phyloP scores from a whole-genome alignment of 2,329 filamentous ascomycete species.

The Akanthomyces muscarius region DNA sequence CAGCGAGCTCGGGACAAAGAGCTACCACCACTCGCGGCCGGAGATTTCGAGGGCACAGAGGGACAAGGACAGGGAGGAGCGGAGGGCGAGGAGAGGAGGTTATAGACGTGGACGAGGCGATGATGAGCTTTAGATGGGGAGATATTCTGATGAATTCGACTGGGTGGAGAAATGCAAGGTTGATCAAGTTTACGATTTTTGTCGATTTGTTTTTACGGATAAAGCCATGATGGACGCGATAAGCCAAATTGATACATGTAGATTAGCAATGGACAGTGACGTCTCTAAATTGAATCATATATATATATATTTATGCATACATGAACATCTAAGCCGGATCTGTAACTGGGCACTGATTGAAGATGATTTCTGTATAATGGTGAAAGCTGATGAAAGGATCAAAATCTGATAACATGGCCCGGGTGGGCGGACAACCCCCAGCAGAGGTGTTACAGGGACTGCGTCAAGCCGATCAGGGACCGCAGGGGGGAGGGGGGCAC shows the following conservation, averaged over 20 bases:
- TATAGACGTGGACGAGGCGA: slow-evolving; percentile 34
- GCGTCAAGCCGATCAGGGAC: neutral
- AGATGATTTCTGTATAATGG: neutral
- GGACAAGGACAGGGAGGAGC: slow-evolving; percentile 31
- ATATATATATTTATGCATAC: neutral
- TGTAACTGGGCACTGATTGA: too few species aligned
- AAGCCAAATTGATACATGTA: slow-evolving; percentile 11
- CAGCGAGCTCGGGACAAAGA: slow-evolving; percentile 54
- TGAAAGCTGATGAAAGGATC: neutral
- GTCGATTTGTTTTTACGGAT: neutral
- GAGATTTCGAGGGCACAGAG: slow-evolving; percentile 40
- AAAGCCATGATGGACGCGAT: neutral
- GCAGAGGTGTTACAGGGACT: neutral
- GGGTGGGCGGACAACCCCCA: neutral
- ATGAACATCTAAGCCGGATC: too few species aligned
- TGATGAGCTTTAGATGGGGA: slow-evolving; percentile 21
- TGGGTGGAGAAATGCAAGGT: neutral
- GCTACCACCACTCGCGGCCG: slow-evolving; percentile 53
- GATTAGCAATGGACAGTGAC: neutral
- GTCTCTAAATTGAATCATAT: neutral
- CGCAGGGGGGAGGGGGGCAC: neutral
- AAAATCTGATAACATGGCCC: neutral
- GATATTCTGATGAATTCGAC: too few species aligned
- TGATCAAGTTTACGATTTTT: neutral
- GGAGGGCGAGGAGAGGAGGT: slow-evolving; percentile 32